These are phyloP conservation scores for Kwoniella sp. DNA, from an alignment of 768 basidiomycete genomes.

Conservation along the genomic window DNA sequence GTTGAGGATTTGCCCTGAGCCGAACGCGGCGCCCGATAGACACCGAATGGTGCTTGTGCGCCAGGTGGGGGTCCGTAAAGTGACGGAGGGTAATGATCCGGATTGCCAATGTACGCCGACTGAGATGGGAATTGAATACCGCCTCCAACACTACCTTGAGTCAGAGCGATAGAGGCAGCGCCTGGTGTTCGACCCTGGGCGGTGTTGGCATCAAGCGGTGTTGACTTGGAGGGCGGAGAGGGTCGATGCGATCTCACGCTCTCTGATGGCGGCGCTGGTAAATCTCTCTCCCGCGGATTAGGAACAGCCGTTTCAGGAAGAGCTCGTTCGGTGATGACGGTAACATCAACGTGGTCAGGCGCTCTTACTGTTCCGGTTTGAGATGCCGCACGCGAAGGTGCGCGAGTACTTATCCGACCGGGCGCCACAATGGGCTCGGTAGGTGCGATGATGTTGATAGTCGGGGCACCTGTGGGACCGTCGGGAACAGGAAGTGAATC, in stretches of 20 bases:
- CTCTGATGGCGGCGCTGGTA: conserved; percentile 34
- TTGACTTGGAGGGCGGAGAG: conserved; percentile 11
- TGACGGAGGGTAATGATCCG: conserved; percentile 17
- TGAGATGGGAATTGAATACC: neutral
- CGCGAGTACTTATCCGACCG: conserved; percentile 17
- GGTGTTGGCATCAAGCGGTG: conserved; percentile 5
- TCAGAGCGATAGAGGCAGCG: neutral
- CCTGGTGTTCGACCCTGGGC: conserved; percentile 1
- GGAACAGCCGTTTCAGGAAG: conserved; percentile 25
- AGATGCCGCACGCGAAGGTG: conserved; percentile 5
- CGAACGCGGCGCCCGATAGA: neutral
- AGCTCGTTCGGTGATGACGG: conserved; percentile 20
- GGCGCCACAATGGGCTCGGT: conserved; percentile 43
- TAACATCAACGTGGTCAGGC: conserved; percentile 31
- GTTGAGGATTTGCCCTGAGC: neutral
- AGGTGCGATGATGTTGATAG: conserved; percentile 51
- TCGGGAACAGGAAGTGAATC: conserved; percentile 14
- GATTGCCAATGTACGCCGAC: conserved; percentile 14
- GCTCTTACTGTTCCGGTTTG: neutral
- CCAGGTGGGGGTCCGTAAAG: neutral
- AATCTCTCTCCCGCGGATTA: conserved; percentile 27
- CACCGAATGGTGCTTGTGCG: neutral
- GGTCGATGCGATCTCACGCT: conserved; percentile 29
- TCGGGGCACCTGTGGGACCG: conserved; percentile 34
- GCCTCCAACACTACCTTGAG: neutral